phyloP scores from a whole-genome alignment of 768 basidiomycete species.

The Tephrocybe sp. region DNA sequence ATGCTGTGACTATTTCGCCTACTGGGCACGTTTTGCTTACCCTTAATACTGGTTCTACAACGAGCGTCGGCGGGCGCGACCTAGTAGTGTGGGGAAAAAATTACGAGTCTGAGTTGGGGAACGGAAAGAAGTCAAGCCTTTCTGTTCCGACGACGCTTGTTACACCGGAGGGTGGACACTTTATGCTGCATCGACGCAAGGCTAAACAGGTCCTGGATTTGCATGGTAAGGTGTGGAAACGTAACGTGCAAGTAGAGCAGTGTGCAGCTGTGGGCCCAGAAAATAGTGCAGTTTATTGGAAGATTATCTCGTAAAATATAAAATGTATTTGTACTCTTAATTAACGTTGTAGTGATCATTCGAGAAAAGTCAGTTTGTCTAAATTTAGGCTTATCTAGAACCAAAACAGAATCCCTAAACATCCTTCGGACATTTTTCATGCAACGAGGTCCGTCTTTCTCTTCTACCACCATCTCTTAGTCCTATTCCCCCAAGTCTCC shows the following conservation, averaged over 20 bases:
- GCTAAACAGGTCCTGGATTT: slow-evolving; percentile 57
- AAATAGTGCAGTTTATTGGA: slow-evolving; percentile 72
- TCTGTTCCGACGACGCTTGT: slow-evolving; percentile 52
- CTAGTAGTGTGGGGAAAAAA: slow-evolving; percentile 74
- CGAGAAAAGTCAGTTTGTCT: too few species aligned
- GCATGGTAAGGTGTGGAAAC: slow-evolving; percentile 57
- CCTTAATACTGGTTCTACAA: slow-evolving; percentile 55
- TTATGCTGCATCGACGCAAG: slow-evolving; percentile 53
- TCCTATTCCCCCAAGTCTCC: not conserved
- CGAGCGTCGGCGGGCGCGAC: slow-evolving; percentile 59
- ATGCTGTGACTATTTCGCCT: slow-evolving; percentile 63
- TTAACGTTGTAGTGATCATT: not conserved
- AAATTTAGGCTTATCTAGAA: too few species aligned
- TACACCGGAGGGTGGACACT: slow-evolving; percentile 47
- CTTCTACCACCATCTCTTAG: not conserved
- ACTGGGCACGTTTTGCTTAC: slow-evolving; percentile 76
- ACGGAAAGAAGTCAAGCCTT: slow-evolving; percentile 62
- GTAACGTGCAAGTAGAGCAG: slow-evolving; percentile 62
- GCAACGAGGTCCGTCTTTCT: slow-evolving; percentile 1
- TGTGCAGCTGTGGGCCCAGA: slow-evolving; percentile 58
- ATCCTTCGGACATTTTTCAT: slow-evolving; percentile 1
- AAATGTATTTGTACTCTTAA: not conserved
- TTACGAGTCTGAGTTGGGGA: slow-evolving; percentile 72
- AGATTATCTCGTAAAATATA: slow-evolving; percentile 26
- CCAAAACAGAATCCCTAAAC: not conserved